phyloP scores from a whole-genome alignment of 129 eudicot genomes.

The Chrysanthemum seticuspe region DNA sequence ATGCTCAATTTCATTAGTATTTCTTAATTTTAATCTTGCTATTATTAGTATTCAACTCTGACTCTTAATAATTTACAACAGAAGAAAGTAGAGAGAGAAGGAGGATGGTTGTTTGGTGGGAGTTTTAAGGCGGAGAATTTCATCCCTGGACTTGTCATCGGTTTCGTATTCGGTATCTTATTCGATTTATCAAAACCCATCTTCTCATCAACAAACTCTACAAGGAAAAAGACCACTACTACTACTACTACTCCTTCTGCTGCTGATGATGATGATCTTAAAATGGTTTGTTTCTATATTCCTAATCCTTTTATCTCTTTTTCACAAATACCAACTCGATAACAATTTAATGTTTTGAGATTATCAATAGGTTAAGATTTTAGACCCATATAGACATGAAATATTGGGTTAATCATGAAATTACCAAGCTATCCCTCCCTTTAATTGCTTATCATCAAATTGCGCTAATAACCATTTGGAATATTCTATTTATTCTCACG shows the following conservation, averaged over 20 bases:
- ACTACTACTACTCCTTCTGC: constrained; percentile 12
- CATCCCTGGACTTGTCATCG: constrained; percentile 79
- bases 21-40: background rate
- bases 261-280: constrained; percentile 57
- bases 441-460: too few relatives aligned
- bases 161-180: constrained; percentile 68
- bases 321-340: too few relatives aligned
- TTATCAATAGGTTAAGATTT: too few relatives aligned
- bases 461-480: background rate
- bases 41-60: background rate
- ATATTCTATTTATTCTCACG: background rate
- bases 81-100: constrained; percentile 40
- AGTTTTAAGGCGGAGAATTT: constrained; percentile 81
- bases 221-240: constrained; percentile 19
- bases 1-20: background rate
- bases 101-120: constrained; percentile 46
- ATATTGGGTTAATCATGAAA: too few relatives aligned
- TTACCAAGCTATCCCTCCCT: too few relatives aligned
- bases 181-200: constrained; percentile 64
- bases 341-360: too few relatives aligned
- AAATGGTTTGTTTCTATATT: constrained; percentile 52
- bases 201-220: constrained; percentile 1
- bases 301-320: background rate
- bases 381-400: too few relatives aligned
- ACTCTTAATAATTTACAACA: constrained; percentile 18